Percentiles rank a stretch among this genome's conserved stretches.
These are phyloP conservation scores for Coprinopsis cinerea DNA, from an alignment of 768 basidiomycete species.

Conservation along the genomic window DNA sequence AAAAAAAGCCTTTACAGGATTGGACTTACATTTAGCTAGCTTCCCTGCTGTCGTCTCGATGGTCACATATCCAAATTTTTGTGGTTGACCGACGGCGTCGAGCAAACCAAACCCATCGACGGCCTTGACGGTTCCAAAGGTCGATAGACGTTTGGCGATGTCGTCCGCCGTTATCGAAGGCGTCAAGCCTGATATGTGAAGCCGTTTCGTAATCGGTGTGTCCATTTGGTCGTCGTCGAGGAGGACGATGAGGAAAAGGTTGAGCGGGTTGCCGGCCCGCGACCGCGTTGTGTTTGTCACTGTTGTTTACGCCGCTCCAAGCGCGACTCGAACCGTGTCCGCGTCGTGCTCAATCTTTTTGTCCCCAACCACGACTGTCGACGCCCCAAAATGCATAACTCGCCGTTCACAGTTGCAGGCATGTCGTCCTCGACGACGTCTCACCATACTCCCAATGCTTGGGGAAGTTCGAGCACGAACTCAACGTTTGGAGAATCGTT, in stretches of 20 bases:
- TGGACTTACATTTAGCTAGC: slow-evolving; percentile 56
- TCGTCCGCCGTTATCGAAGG: slow-evolving; percentile 54
- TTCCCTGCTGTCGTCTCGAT: slow-evolving; percentile 56
- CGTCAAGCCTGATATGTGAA: slow-evolving; percentile 74
- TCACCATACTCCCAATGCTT: slow-evolving; percentile 44
- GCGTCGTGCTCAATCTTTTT: too few relatives aligned
- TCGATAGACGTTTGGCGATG: slow-evolving; percentile 49
- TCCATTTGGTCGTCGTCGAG: too few relatives aligned
- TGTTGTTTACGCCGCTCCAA: too few relatives aligned
- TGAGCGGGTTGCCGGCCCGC: too few relatives aligned
- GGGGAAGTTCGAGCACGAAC: slow-evolving; percentile 44
- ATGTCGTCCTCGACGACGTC: slow-evolving; percentile 47
- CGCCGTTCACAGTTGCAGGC: slow-evolving; percentile 53
- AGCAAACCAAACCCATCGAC: slow-evolving; percentile 63
- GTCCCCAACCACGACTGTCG: too few relatives aligned
- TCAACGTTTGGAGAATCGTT: slow-evolving; percentile 62
- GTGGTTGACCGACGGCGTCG: slow-evolving; percentile 60
- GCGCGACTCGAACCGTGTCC: too few relatives aligned
- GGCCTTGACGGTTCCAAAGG: slow-evolving; percentile 63
- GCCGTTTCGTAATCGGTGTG: slow-evolving; percentile 44
- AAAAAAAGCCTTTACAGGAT: not conserved
- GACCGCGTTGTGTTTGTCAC: too few relatives aligned
- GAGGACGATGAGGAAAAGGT: too few relatives aligned
- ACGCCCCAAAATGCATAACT: slow-evolving; percentile 29
- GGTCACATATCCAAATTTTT: slow-evolving; percentile 71